A percentile compares a stretch with the other conserved stretches of the same genome.
Conservation (phyloP, 805 yeast species). For the Hanseniaspora guilliermondii region DNA sequence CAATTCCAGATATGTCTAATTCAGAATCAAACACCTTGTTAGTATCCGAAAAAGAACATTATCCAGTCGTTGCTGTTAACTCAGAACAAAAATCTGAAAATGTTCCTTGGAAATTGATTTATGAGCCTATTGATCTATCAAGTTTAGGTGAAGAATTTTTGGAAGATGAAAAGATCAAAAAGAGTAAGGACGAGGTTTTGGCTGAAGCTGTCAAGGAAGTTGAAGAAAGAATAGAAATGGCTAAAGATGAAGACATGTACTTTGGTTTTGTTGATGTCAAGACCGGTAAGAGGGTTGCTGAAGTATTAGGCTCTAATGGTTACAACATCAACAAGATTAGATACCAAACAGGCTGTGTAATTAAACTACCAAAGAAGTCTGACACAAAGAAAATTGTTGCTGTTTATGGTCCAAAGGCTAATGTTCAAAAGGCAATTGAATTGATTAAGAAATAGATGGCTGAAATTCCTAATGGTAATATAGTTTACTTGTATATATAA, state of each 20-base stretch:
- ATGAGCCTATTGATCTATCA: conserved; percentile 26
- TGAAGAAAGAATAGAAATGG: conserved; percentile 37
- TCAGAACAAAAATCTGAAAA: conserved; percentile 20
- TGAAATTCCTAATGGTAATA: too few relatives aligned
- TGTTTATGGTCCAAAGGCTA: conserved; percentile 47
- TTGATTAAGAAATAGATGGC: conserved; percentile 25
- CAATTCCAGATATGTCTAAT: conserved; percentile 35
- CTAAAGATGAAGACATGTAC: conserved; percentile 32
- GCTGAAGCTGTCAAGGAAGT: conserved; percentile 29
- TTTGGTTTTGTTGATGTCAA: conserved; percentile 54
- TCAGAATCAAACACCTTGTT: conserved; percentile 33
- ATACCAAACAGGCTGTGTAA: conserved; percentile 42
- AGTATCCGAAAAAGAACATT: conserved; percentile 2
- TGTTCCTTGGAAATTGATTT: conserved; percentile 57
- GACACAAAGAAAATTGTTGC: conserved; percentile 45
- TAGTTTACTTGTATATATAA: background rate
- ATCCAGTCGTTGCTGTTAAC: conserved; percentile 19
- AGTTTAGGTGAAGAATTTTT: conserved; percentile 22
- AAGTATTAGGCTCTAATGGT: conserved; percentile 69
- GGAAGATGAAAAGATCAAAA: conserved; percentile 29
- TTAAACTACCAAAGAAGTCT: conserved; percentile 49
- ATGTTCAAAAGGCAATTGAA: conserved; percentile 40
- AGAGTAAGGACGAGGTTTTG: conserved; percentile 39
- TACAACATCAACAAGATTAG: conserved; percentile 51
- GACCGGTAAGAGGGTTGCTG: conserved; percentile 41